Conservation (phyloP, 805 yeast genomes). For the Candida mattraensis region DNA sequence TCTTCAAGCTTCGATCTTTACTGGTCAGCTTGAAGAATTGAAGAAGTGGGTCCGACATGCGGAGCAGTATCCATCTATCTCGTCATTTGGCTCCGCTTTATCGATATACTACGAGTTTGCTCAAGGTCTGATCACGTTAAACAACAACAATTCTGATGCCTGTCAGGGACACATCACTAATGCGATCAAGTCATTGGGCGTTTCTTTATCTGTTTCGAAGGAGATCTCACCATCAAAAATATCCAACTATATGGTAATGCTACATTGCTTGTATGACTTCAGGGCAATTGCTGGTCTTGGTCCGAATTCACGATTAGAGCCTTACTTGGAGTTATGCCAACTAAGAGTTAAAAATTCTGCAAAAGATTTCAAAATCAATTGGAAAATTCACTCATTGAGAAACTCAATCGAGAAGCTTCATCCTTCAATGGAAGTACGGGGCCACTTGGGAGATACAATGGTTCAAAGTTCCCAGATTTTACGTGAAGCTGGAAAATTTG, state of each 20-base stretch:
- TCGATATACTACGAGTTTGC: constrained; percentile 66
- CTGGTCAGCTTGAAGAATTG: constrained; percentile 54
- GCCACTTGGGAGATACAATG: constrained; percentile 50
- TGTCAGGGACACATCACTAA: constrained; percentile 43
- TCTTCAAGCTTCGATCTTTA: constrained; percentile 68
- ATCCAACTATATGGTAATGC: constrained; percentile 46
- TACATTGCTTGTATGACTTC: constrained; percentile 66
- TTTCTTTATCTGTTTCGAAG: constrained; percentile 49
- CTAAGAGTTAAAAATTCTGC: constrained; percentile 26
- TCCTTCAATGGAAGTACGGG: constrained; percentile 22
- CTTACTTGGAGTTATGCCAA: constrained; percentile 18
- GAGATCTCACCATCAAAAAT: constrained; percentile 52
- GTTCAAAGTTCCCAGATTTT: constrained; percentile 63
- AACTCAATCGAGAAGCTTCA: constrained; percentile 35
- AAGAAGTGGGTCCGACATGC: constrained; percentile 58
- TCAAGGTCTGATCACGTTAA: constrained; percentile 52
- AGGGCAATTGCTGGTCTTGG: constrained; percentile 36
- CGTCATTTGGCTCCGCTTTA: constrained; percentile 50
- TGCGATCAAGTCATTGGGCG: constrained; percentile 62
- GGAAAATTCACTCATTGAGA: constrained; percentile 47
- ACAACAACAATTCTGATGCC: constrained; percentile 31
- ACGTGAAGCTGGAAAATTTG: constrained; percentile 65
- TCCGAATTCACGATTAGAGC: constrained; percentile 14
- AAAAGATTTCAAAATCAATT: constrained; percentile 43
- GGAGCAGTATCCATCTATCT: constrained; percentile 35